phyloP scores from a whole-genome alignment of 2,329 filamentous ascomycete species.

The Cercospora sp. region DNA sequence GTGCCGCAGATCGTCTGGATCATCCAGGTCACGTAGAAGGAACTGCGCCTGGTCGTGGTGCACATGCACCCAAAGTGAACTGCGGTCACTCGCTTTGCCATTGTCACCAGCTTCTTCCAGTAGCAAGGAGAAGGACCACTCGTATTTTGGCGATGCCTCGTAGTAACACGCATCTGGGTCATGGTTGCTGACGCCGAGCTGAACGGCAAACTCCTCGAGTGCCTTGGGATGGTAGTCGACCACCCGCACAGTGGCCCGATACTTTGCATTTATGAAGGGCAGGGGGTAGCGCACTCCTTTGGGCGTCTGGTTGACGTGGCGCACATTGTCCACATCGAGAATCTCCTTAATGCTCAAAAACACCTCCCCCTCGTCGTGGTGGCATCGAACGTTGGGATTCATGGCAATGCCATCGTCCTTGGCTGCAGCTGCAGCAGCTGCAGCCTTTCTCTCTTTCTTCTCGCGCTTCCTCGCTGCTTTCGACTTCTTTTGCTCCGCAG shows the following conservation, averaged over 20 bases:
- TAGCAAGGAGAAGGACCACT: slow-evolving; percentile 80
- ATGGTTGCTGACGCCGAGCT: slow-evolving; percentile 9
- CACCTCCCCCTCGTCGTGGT: slow-evolving; percentile 43
- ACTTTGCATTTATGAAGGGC: slow-evolving; percentile 60
- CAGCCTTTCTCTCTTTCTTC: slow-evolving; percentile 42
- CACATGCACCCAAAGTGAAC: slow-evolving; percentile 65
- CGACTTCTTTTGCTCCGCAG: slow-evolving; percentile 20
- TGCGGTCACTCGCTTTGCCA: background rate
- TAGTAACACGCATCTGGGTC: slow-evolving; percentile 40
- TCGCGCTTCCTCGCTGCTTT: slow-evolving; percentile 42
- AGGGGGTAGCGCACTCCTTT: slow-evolving; percentile 24
- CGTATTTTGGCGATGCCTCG: slow-evolving; percentile 55
- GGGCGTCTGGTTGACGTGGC: slow-evolving; percentile 47
- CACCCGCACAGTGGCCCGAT: slow-evolving; percentile 70
- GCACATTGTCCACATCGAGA: slow-evolving; percentile 47
- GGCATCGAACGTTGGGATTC: slow-evolving; percentile 42
- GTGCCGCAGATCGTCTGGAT: slow-evolving; percentile 60
- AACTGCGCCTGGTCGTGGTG: slow-evolving; percentile 58
- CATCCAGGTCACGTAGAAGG: slow-evolving; percentile 57
- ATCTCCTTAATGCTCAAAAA: slow-evolving; percentile 50
- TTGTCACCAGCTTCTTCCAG: slow-evolving; percentile 64
- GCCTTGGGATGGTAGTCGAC: slow-evolving; percentile 74
- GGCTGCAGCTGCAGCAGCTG: background rate
- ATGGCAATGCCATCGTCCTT: background rate
- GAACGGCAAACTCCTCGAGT: slow-evolving; percentile 68